Evolutionary conservation across 2,329 filamentous ascomycete species (phyloP).

Genomic region (Alternaria solani): DNA sequence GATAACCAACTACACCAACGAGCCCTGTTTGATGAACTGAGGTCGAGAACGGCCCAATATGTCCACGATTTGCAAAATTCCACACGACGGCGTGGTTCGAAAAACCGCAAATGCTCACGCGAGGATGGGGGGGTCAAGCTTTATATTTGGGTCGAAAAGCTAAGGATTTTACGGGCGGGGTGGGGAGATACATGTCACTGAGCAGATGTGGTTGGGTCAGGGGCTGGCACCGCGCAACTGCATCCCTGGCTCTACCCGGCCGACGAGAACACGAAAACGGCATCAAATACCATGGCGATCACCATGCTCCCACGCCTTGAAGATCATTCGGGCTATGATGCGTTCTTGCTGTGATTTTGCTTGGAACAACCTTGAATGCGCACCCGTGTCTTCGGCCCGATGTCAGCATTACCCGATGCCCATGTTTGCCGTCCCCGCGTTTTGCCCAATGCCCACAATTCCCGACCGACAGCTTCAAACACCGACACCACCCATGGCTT

Average conservation of each 20-base stretch:
- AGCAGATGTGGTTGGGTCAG: constrained; percentile 1
- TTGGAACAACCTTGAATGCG: background rate
- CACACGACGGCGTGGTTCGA: background rate
- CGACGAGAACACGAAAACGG: background rate
- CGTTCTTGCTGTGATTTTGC: background rate
- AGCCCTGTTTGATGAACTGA: constrained; percentile 22
- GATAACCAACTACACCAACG: constrained; percentile 58
- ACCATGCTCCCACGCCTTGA: background rate
- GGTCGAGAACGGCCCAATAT: background rate
- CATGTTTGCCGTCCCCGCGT: constrained; percentile 17
- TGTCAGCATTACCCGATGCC: constrained; percentile 15
- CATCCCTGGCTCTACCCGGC: background rate
- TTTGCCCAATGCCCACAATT: constrained; percentile 8
- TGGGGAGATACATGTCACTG: constrained; percentile 1
- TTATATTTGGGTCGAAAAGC: background rate
- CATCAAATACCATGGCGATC: background rate
- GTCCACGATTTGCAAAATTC: accelerated
- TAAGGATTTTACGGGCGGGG: background rate
- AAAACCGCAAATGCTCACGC: background rate
- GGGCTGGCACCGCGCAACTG: background rate
- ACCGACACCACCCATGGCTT: constrained; percentile 18
- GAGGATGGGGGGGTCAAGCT: background rate
- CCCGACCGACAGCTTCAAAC: constrained; percentile 25
- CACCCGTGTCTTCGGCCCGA: constrained; percentile 12
- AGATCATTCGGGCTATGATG: background rate